These are phyloP conservation scores for Paraphoma sp. DNA, from an alignment of 2,329 filamentous ascomycete genomes.

Conservation along the genomic window DNA sequence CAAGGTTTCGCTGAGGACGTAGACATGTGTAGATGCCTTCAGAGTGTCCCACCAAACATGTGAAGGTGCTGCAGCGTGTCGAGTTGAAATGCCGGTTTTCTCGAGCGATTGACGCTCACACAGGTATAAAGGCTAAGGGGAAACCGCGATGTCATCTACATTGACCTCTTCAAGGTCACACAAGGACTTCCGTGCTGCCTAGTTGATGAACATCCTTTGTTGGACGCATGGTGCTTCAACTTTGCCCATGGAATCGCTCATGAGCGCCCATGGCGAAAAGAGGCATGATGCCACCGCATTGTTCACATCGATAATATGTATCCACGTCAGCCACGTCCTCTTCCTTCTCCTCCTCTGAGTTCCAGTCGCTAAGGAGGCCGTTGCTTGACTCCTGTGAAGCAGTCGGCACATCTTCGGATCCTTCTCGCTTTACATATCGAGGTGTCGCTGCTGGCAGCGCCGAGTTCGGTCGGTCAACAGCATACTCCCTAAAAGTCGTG, in stretches of 20 bases:
- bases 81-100: no score
- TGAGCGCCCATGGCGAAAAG: conserved; percentile 66
- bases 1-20: no score
- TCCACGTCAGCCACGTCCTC: conserved; percentile 38
- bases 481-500: no score
- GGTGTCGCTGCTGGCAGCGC: no score
- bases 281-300: conserved; percentile 63
- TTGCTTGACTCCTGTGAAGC: conserved; percentile 27
- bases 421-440: conserved; percentile 5
- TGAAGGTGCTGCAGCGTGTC: no score
- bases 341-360: conserved; percentile 46
- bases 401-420: conserved; percentile 43
- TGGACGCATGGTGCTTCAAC: not conserved
- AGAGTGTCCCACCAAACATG: no score
- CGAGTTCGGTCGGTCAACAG: no score
- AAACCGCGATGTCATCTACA: no score
- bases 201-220: conserved; percentile 4
- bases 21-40: no score
- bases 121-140: no score
- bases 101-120: no score
- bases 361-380: conserved; percentile 26
- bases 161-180: no score
- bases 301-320: conserved; percentile 51
- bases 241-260: conserved; percentile 56
- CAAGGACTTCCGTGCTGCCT: not conserved